Conservation (phyloP, 2,329 filamentous ascomycete species). For the Huntiella savannae region DNA sequence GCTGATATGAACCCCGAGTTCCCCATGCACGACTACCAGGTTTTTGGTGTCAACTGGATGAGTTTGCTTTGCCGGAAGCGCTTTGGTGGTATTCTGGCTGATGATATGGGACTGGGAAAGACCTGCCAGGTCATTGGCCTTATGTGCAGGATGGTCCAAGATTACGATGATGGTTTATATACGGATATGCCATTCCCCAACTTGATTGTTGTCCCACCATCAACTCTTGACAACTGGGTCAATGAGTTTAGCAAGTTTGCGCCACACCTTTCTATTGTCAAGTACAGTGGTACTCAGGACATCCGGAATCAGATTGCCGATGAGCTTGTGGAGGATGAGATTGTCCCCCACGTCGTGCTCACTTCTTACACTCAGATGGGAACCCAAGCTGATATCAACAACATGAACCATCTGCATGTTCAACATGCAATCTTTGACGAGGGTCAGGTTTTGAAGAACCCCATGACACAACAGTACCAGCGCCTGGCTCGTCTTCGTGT, state of each 20-base stretch:
- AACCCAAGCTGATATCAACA: constrained; percentile 29
- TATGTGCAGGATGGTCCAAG: constrained; percentile 62
- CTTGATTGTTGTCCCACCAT: constrained; percentile 77
- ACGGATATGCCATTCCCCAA: constrained; percentile 43
- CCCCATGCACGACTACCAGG: constrained; percentile 76
- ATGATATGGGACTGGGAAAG: constrained; percentile 95
- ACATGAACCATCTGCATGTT: constrained; percentile 28
- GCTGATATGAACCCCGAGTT: constrained; percentile 57
- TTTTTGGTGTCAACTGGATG: constrained; percentile 92
- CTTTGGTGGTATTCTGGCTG: constrained; percentile 78
- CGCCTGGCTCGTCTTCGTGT: constrained; percentile 60
- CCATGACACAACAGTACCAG: constrained; percentile 61
- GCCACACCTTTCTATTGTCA: constrained; percentile 55
- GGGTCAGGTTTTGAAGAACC: constrained; percentile 83
- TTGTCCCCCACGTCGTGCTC: constrained; percentile 42
- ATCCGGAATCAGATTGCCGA: constrained; percentile 51
- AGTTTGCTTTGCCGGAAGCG: constrained; percentile 60
- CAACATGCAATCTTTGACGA: constrained; percentile 68
- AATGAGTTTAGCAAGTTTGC: constrained; percentile 80
- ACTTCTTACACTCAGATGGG: constrained; percentile 42
- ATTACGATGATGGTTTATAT: constrained; percentile 22
- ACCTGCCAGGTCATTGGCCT: constrained; percentile 93
- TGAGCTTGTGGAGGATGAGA: constrained; percentile 28
- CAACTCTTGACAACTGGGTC: constrained; percentile 91
- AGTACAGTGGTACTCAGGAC: constrained; percentile 44